These are phyloP conservation scores for Piper longum DNA, from an alignment of 164 flowering plant species.

Conservation along the genomic window DNA sequence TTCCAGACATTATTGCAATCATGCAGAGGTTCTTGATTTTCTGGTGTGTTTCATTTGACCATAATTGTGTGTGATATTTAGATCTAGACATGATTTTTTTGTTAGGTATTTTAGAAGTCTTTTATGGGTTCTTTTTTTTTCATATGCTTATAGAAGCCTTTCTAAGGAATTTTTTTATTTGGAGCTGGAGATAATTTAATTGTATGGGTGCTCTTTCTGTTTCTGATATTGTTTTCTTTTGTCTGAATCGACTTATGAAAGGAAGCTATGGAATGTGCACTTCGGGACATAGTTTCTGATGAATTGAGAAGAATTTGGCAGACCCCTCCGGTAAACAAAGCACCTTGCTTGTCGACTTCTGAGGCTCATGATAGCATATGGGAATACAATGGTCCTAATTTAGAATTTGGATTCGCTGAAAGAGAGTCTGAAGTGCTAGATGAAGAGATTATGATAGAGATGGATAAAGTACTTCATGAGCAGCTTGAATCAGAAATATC, in stretches of 20 bases:
- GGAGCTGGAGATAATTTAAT: too few species aligned
- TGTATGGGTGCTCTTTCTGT: background rate
- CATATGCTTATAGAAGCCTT: too few species aligned
- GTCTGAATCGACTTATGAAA: conserved; percentile 10
- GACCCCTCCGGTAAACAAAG: conserved; percentile 11
- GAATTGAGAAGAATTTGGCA: conserved; percentile 48
- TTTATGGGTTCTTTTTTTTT: too few species aligned
- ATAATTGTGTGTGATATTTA: too few species aligned
- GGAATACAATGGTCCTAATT: conserved; percentile 61
- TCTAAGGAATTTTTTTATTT: too few species aligned
- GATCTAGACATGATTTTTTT: too few species aligned
- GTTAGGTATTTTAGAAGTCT: too few species aligned
- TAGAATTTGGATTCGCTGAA: conserved; percentile 20
- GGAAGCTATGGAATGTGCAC: conserved; percentile 44
- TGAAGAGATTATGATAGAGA: conserved; percentile 68
- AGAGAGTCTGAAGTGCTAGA: conserved; percentile 62
- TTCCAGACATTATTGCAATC: too few species aligned
- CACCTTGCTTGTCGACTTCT: conserved; percentile 6
- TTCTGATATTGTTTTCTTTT: background rate
- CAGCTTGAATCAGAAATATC: conserved; percentile 32
- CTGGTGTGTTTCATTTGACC: too few species aligned
- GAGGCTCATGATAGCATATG: conserved; percentile 36
- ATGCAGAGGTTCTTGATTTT: too few species aligned
- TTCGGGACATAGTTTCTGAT: conserved; percentile 61
- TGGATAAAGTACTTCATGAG: conserved; percentile 76